These are phyloP conservation scores for Amaranthus cruentus DNA, from an alignment of 148 eudicot species.

Conservation along the genomic window DNA sequence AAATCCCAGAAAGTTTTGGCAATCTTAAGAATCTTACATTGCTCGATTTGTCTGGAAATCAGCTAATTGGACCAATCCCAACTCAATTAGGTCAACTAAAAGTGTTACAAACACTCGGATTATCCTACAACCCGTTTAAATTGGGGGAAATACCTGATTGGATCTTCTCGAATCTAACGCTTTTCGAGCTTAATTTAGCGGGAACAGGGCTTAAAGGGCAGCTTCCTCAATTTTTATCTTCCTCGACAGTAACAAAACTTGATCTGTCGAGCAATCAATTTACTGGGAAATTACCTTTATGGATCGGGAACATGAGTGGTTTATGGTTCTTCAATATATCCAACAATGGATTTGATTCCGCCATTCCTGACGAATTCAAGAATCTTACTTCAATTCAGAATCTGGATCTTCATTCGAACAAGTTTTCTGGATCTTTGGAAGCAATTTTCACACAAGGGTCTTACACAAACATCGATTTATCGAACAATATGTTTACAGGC, in stretches of 20 bases:
- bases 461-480: constrained; percentile 58
- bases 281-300: constrained; percentile 59
- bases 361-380: constrained; percentile 47
- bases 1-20: constrained; percentile 59
- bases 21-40: constrained; percentile 40
- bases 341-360: constrained; percentile 45
- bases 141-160: constrained; percentile 44
- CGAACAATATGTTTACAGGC: constrained; percentile 54
- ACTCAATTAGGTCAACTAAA: constrained; percentile 39
- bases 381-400: constrained; percentile 40
- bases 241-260: constrained; percentile 40
- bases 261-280: constrained; percentile 62
- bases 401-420: constrained; percentile 73
- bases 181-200: constrained; percentile 43
- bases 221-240: constrained; percentile 52
- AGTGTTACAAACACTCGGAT: constrained; percentile 38
- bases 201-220: constrained; percentile 55
- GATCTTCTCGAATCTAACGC: constrained; percentile 34
- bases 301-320: constrained; percentile 77
- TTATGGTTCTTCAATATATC: constrained; percentile 59
- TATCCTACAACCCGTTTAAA: constrained; percentile 61
- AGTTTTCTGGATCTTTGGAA: constrained; percentile 43
- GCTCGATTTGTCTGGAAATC: constrained; percentile 60
- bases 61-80: constrained; percentile 46
- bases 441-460: constrained; percentile 45